phyloP scores from a whole-genome alignment of 345 rosid species.

The Dipteronia dyeriana region DNA sequence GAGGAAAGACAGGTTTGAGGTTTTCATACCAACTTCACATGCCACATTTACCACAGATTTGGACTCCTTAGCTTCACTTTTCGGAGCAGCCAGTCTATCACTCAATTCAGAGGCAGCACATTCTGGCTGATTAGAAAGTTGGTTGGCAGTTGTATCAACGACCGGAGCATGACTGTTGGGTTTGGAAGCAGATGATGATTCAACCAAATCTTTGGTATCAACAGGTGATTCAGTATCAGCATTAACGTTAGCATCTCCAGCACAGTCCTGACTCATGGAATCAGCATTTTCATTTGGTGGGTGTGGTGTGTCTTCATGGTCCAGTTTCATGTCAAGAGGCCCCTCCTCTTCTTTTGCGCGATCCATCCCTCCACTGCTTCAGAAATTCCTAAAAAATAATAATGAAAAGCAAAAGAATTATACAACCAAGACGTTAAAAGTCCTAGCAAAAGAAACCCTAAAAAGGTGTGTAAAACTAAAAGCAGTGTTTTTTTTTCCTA shows the following conservation, averaged over 20 bases:
- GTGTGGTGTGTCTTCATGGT: conserved; percentile 7
- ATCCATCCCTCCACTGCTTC: conserved; percentile 18
- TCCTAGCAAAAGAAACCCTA: not conserved
- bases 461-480: not conserved
- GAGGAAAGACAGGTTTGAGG: conserved; percentile 30
- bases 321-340: conserved; percentile 3
- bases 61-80: conserved; percentile 18
- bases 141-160: conserved; percentile 18
- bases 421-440: not conserved
- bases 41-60: conserved; percentile 22
- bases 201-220: conserved; percentile 12
- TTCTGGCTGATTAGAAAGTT: conserved; percentile 1
- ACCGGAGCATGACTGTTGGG: conserved; percentile 5
- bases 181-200: conserved; percentile 7
- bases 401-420: not conserved
- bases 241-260: not conserved
- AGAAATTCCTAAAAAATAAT: conserved; percentile 1
- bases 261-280: conserved; percentile 1
- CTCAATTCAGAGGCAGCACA: conserved; percentile 16
- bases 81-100: conserved; percentile 11
- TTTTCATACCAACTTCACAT: conserved; percentile 21
- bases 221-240: conserved; percentile 12
- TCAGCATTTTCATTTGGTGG: conserved; percentile 11
- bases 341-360: conserved; percentile 14
- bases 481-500: not conserved